A percentile compares a stretch with the other conserved stretches of the same genome.
Evolutionary conservation across 2,329 filamentous ascomycete genomes (phyloP).

Genomic region (Leptographium wingfieldii): DNA sequence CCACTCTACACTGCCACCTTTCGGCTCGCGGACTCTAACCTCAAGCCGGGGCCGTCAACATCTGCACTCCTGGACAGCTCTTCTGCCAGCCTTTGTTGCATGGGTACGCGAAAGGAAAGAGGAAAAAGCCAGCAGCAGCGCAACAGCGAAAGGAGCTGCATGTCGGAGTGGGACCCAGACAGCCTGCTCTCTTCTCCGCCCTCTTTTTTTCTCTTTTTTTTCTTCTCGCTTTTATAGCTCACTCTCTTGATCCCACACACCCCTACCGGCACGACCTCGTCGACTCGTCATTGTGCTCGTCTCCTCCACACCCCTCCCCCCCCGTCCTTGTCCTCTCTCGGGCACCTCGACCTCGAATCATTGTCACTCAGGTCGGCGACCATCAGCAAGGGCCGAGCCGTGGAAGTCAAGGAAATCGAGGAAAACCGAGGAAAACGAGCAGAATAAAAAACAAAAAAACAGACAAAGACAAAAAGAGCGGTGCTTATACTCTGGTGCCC

Average conservation of each 20-base stretch:
- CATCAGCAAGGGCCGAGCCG: neutral
- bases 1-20: neutral
- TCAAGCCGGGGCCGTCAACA: neutral
- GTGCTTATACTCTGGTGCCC: neutral
- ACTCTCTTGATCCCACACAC: neutral
- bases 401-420: neutral
- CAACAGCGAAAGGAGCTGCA: neutral
- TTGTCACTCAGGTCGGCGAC: constrained; percentile 8
- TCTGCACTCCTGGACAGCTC: neutral
- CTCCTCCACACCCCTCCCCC: neutral
- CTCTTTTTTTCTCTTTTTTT: neutral
- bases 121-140: neutral
- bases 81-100: neutral
- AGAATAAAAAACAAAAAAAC: neutral
- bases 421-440: neutral
- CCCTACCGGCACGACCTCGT: neutral
- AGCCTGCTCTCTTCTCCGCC: neutral
- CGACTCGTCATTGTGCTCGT: neutral
- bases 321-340: neutral
- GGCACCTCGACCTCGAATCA: constrained; percentile 1
- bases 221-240: neutral
- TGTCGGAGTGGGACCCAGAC: neutral
- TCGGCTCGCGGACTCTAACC: neutral
- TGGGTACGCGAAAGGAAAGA: neutral
- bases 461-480: neutral